Evolutionary conservation across 495 filamentous ascomycete species (phyloP), one percentile per base, ranked within the genome.

Genomic region (Thermothielavioides terrestris): DNA sequence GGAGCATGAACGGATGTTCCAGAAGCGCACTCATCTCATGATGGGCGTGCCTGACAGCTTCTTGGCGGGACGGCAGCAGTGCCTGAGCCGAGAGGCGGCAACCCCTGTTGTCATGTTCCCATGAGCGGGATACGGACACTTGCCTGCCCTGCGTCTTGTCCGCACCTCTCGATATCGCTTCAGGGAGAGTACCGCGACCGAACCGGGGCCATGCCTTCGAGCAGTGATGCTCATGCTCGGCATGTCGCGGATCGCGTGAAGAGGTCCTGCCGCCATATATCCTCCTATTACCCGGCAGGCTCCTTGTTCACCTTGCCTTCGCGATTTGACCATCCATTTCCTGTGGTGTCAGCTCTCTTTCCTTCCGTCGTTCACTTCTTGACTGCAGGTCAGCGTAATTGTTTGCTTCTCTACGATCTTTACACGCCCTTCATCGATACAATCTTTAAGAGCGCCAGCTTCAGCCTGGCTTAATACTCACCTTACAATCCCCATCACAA

Each of bases 331-430:
- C 42, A 18, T 49, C 45, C 25, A 12, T 17, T 32, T 50, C 18
- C 21, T 30, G 38, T 20, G 6, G 17, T 44, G 22, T 37, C 17
- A 14, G 28, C 25, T 46, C 11, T 49, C 32, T 42, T 47, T 22
- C 32, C 48, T 31, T 42, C 26, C 35, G n/a, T 43, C 28, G 10
- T 66, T 61, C 53, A 46, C 41, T 66, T 62, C 55, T 51, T 56
- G 49, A 60, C 63, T 64, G 59, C 63, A 54, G 57, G 62, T 40
- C 62, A 65, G 62, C 27, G 25, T 54, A 46, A n/a, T n/a, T n/a
- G n/a, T 50, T 52, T 49, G 11, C 36, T 60, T 55, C 42, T 45
- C 36, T 49, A 46, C 42, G 22, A 40, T 57, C 51, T 48, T 55
- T 58, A 50, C 49, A 43, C 40, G 10, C 10, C 37, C 18, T 56